Conservation (phyloP, 179 eudicot genomes). For the Silene noctiflora region DNA sequence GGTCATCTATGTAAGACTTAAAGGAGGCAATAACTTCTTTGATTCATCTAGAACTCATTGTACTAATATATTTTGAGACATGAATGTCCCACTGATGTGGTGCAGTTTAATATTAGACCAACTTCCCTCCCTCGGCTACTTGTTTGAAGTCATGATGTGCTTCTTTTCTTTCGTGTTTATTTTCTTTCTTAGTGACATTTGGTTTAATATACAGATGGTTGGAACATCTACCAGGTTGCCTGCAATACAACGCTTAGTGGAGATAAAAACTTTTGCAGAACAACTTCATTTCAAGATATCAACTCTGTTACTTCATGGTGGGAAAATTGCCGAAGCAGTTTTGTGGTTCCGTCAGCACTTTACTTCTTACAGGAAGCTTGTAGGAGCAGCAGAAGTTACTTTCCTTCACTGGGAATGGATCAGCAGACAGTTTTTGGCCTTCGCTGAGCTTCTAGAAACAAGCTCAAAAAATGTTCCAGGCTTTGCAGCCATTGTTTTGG, state of each 20-base stretch:
- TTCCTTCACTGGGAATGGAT: slow-evolving; percentile 99
- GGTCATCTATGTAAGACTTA: not conserved
- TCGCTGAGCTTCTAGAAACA: slow-evolving; percentile 88
- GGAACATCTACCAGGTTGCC: slow-evolving; percentile 91
- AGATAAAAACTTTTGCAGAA: slow-evolving; percentile 92
- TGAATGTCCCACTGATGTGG: not conserved
- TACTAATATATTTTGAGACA: not conserved
- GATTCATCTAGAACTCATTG: not conserved
- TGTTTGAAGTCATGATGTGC: slow-evolving; percentile 12
- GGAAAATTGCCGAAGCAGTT: slow-evolving; percentile 81
- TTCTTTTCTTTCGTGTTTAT: slow-evolving; percentile 18
- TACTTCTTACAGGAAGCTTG: slow-evolving; percentile 61
- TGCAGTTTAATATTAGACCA: slow-evolving; percentile 7
- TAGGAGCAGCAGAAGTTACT: slow-evolving; percentile 72
- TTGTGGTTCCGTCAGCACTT: slow-evolving; percentile 84
- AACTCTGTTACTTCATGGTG: slow-evolving; percentile 86
- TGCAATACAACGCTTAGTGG: slow-evolving; percentile 78
- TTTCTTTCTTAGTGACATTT: slow-evolving; percentile 25
- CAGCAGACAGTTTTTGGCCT: slow-evolving; percentile 88
- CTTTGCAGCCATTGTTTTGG: slow-evolving; percentile 39
- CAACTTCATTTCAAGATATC: slow-evolving; percentile 90
- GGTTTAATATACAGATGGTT: slow-evolving; percentile 65
- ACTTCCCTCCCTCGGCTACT: not conserved
- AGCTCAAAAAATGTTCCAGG: slow-evolving; percentile 58
- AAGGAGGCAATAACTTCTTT: not conserved